Base-by-base conservation (phyloP, 108 stramenopile genomes). In the Skeletonema costatum region DNA sequence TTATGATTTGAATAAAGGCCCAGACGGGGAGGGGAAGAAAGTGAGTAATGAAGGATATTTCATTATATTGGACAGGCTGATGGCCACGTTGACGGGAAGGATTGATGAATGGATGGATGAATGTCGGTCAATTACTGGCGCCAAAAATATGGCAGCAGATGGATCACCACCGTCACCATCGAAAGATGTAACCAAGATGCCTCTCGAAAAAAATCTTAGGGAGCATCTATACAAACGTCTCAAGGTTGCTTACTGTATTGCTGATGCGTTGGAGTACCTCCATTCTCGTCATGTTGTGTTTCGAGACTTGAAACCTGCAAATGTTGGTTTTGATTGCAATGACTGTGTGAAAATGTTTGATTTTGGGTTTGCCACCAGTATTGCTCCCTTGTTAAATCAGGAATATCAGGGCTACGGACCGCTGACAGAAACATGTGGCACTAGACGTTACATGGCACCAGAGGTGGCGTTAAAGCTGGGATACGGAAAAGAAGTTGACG, bases 301-400 rank as follows among this genome's bases (percentile, higher is more conserved):
- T 79, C 76, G 94, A 17, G 94, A 95, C 66, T 67, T 95, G 62
- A 95, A 95, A 33, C 78, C 74, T 4, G 81, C 87, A 75, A 94
- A 94, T 66, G 78, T 94, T 73, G 93, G 93, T 21, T 88, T 95
- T 60, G 84, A 81, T 56, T 60, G 67, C 17, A 72, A 89, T 59
- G 80, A 73, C 35, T 69, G 68, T 13, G 80, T 92, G 31, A 86
- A 91, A 70, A 70, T 95, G 25, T 92, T 92, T 85, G 94, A 95
- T 70, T 95, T 95, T 70, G 94, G 94, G 2, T 82, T 95, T 48
- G 81, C 81, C 35, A 78, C 72, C 2, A 62, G 66, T 48, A 66
- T 78, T 25, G 77, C 75, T 21, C 75, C 76, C 8, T 46, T 77
- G 32, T 50, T 77, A 30, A 60, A 75, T 60, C 71, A 74, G 2